phyloP scores from a whole-genome alignment of 176 grass and related monocot genomes.

The Bothriochloa decipiens region DNA sequence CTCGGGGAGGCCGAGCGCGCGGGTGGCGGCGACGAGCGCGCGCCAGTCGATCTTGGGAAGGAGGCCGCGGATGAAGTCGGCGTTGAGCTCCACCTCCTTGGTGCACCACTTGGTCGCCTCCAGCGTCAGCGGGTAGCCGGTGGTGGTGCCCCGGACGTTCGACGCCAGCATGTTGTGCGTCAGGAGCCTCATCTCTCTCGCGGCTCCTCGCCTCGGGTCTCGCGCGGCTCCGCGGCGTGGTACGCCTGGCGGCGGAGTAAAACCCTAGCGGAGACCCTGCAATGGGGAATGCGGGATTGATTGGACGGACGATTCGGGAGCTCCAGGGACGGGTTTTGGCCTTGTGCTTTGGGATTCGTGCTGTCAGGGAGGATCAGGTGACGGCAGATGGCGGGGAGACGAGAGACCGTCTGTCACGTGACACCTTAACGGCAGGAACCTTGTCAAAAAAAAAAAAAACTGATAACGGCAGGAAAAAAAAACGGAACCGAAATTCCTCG shows the following conservation, averaged over 20 bases:
- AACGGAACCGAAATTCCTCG: no score
- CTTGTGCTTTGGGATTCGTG: constrained; percentile 1
- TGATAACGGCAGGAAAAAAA: no score
- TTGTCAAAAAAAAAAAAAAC: no score
- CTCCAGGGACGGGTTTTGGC: background rate
- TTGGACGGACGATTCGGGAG: background rate
- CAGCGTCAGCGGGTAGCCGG: constrained; percentile 78
- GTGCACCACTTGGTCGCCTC: constrained; percentile 64
- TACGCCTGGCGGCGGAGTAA: constrained; percentile 8
- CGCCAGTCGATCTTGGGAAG: constrained; percentile 92
- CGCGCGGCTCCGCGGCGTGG: constrained; percentile 16
- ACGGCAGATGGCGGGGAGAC: background rate
- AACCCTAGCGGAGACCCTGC: constrained; percentile 52
- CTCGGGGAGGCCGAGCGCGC: constrained; percentile 53
- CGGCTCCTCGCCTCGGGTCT: background rate
- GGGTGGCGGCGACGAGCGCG: constrained; percentile 66
- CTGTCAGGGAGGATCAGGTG: background rate
- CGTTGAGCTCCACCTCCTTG: constrained; percentile 96
- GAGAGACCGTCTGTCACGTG: no score
- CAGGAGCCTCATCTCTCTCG: constrained; percentile 70
- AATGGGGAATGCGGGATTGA: background rate
- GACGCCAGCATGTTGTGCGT: constrained; percentile 91
- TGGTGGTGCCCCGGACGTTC: constrained; percentile 69
- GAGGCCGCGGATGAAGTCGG: constrained; percentile 88
- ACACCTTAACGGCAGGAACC: no score